Base-by-base conservation (phyloP, 73 alveolate species). In the Stentor roeselii region DNA sequence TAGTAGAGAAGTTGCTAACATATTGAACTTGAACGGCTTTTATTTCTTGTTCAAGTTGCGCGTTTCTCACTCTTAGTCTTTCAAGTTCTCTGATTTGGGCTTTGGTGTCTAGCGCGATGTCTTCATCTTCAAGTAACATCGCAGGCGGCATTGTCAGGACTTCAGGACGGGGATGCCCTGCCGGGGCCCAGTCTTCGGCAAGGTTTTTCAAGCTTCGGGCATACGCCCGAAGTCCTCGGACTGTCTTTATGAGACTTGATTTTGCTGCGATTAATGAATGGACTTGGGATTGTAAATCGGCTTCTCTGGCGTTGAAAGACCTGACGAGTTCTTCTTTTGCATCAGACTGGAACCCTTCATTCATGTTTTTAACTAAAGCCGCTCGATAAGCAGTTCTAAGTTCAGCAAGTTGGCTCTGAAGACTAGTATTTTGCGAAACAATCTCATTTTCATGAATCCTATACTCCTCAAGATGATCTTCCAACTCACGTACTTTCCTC, bases 181-280 rank as follows among this genome's bases (percentile, higher is more conserved):
- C 94, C 3, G 99, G 99, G 38, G 98, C 98, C 98, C 96, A 96
- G 84, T 97, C 99, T 82, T 95, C 98, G 36, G 99, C 98, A 34
- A 94, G 91, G 85, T 95, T 94, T 86, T 95, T 95, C 60, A 97
- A 93, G 76, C 96, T 86, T 76, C 99, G 87, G 3, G 99, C 98
- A 90, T 96, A 96, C 87, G 93, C 88, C 91, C 95, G 95, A 36
- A 95, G 74, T 60, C 95, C 94, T 91, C 91, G 88, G 87, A 67
- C 41, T 30, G 34, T 40, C 34, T 67, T 67, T 27, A 67, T 32
- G 37, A 21, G 11, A 21, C 37, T 21, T 21, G 80, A 21, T 21
- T 67, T 67, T 40, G 90, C 83, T 83, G 95, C 97, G 34, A 91
- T 93, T 87, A 94, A 96, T 67, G 92, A 93, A 77, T 96, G 98